Conservation (phyloP, 2,329 filamentous ascomycete genomes). For the Didymella pomorum region DNA sequence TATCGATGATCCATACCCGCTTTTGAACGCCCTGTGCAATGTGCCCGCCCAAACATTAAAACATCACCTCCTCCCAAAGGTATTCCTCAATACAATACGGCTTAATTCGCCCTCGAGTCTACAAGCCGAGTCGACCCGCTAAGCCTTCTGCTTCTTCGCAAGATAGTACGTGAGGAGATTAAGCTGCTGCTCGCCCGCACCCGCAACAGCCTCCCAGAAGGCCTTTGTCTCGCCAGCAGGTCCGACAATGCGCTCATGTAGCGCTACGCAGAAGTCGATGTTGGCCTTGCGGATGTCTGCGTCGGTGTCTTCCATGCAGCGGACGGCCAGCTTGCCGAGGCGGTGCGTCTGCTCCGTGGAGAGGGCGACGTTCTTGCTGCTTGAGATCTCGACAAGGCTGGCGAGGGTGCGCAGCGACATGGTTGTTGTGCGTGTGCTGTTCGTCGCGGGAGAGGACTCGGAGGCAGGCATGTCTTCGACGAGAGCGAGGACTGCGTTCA, state of each 20-base stretch:
- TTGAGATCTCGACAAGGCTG: constrained; percentile 46
- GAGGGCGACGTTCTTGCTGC: constrained; percentile 42
- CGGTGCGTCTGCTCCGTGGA: constrained; percentile 47
- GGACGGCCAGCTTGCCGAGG: constrained; percentile 51
- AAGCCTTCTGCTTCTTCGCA: constrained; percentile 56
- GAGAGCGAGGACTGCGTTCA: constrained; percentile 50
- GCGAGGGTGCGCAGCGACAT: constrained; percentile 53
- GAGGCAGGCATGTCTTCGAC: constrained; percentile 41
- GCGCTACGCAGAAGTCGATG: constrained; percentile 78
- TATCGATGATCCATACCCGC: constrained; percentile 3
- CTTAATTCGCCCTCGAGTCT: background rate
- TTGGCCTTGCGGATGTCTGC: constrained; percentile 68
- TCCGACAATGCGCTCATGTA: constrained; percentile 61
- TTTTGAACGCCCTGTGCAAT: constrained; percentile 11
- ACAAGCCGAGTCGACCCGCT: constrained; percentile 14
- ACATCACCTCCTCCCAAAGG: background rate
- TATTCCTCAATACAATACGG: constrained; percentile 1
- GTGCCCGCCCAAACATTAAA: constrained; percentile 6
- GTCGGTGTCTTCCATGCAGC: constrained; percentile 50
- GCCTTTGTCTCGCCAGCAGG: constrained; percentile 48
- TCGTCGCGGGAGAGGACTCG: constrained; percentile 22
- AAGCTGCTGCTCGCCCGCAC: constrained; percentile 74
- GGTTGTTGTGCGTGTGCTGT: constrained; percentile 45
- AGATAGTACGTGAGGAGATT: constrained; percentile 84
- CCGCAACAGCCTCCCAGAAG: constrained; percentile 74